Evolutionary conservation across 352 stramenopile genomes (phyloP), one percentile per base, ranked within the genome.

Genomic region (Globisporangium irregulare): DNA sequence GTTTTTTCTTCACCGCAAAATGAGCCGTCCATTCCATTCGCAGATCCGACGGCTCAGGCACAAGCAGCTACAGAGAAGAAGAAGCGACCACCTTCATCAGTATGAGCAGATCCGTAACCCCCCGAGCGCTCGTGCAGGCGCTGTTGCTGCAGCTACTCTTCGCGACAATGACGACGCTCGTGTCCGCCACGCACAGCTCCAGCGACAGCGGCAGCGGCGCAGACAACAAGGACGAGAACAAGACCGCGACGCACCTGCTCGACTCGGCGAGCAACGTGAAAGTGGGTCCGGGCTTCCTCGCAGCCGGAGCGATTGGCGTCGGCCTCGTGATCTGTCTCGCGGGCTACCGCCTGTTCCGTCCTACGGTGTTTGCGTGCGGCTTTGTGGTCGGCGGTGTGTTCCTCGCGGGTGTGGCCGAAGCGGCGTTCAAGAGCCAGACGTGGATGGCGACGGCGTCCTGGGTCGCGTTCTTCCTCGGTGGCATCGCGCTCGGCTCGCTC

Each of bases 401-500:
- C 59, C 57, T 82, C 54, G 61, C 71, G 0, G 54, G 74, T 8
- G 62, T 81, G 7, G 73, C 81, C 32, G 76, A 86, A 55, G 71
- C 74, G 24, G 56, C 64, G 41, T 82, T 83, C 65, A 65, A 62
- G 41, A 67, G 48, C 12, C 55, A 67, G 24, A 27, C 69, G 62
- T 83, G 68, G 68, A 81, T 86, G 60, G 75, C 62, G 6, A 76
- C 73, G 7, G 77, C 73, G 15, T 85, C 76, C n/a, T 86, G 79
- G 77, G 73, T 87, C 48, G 76, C 73, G 12, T 87, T 87, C 59
- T 66, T 84, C 12, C 67, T 75, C 7, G 78, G 73, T 10, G 80
- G 80, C 7, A 50, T 76, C 22, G 70, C 84, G 43, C 67, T 70
- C 3, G 78, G 73, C 4, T 70, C 60, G 12, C 66, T 86, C 51